A percentile compares a stretch with the other conserved stretches of the same genome.
These are phyloP conservation scores for Baeospora myosura DNA, from an alignment of 1,284 basidiomycete species.

Conservation along the genomic window DNA sequence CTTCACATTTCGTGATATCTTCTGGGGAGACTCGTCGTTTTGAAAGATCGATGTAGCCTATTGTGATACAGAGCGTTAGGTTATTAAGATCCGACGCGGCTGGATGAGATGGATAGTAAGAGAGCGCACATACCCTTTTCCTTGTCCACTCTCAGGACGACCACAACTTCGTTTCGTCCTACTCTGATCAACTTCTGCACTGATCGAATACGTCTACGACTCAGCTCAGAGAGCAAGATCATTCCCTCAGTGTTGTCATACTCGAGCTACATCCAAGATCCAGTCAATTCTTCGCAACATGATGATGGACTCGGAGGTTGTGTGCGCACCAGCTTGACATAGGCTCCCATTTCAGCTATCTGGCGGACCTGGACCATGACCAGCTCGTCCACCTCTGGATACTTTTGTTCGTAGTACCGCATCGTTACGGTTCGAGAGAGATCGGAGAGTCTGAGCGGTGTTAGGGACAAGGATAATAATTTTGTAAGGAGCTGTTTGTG, in stretches of 20 bases:
- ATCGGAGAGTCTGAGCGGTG: too few species aligned
- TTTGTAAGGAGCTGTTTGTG: too few species aligned
- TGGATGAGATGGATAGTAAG: slow-evolving; percentile 4
- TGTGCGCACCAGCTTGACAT: slow-evolving; percentile 86
- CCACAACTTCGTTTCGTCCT: slow-evolving; percentile 97
- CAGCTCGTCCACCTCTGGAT: slow-evolving; percentile 90
- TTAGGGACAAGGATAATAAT: too few species aligned
- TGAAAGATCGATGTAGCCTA: slow-evolving; percentile 97
- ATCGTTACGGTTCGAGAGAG: too few species aligned
- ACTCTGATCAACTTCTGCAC: slow-evolving; percentile 98
- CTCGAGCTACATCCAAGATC: slow-evolving; percentile 69
- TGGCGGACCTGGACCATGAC: slow-evolving; percentile 99
- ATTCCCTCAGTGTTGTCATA: slow-evolving; percentile 99
- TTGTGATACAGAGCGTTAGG: too few species aligned
- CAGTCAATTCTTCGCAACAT: slow-evolving; percentile 4
- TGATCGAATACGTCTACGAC: slow-evolving; percentile 91
- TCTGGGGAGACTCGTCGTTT: slow-evolving; percentile 99
- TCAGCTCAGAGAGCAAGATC: slow-evolving; percentile 97
- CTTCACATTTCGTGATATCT: slow-evolving; percentile 97
- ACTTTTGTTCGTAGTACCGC: slow-evolving; percentile 78
- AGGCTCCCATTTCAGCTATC: slow-evolving; percentile 99
- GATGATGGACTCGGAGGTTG: slow-evolving; percentile 5
- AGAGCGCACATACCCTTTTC: slow-evolving; percentile 76
- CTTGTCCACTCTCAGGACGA: slow-evolving; percentile 97
- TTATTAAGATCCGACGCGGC: slow-evolving; percentile 1